Evolutionary conservation across 2,329 filamentous ascomycete species (phyloP).

Genomic region (Fusarium heterosporum): DNA sequence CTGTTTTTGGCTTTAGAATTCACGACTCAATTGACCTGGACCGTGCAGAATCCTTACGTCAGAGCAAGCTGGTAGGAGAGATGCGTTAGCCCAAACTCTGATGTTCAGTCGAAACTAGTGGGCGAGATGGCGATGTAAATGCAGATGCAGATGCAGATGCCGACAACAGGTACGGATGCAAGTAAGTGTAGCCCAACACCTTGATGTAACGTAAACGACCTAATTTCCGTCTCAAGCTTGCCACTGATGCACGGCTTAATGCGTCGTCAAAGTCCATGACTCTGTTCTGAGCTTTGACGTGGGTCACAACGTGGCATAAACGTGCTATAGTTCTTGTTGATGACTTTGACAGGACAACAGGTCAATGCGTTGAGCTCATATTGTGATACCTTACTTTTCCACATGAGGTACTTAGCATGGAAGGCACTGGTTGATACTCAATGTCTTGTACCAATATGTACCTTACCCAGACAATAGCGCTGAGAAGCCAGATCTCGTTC

Average conservation of each 20-base stretch:
- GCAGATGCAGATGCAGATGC: background rate
- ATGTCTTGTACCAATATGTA: too few species aligned
- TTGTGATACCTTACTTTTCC: too few species aligned
- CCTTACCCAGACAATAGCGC: too few species aligned
- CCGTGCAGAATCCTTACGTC: slow-evolving; percentile 35
- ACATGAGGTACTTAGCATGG: too few species aligned
- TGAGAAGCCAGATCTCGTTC: slow-evolving; percentile 6
- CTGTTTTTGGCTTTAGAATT: slow-evolving; percentile 15
- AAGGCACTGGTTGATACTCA: too few species aligned
- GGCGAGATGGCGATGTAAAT: slow-evolving; percentile 2
- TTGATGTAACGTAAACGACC: slow-evolving; percentile 15
- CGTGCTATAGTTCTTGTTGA: slow-evolving; percentile 3
- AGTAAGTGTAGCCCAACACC: slow-evolving; percentile 15
- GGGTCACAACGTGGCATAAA: slow-evolving; percentile 34
- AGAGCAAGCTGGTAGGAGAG: slow-evolving; percentile 8
- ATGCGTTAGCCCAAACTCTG: slow-evolving; percentile 37
- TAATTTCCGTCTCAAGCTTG: slow-evolving; percentile 18
- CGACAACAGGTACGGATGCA: background rate
- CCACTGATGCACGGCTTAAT: slow-evolving; percentile 19
- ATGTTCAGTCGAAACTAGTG: slow-evolving; percentile 30
- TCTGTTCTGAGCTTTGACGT: slow-evolving; percentile 19
- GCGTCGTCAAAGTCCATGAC: slow-evolving; percentile 21
- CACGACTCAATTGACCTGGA: slow-evolving; percentile 22
- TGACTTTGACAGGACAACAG: background rate
- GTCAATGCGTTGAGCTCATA: background rate